These are phyloP conservation scores for Senecio squalidus DNA, from an alignment of 140 eudicot species.

Conservation along the genomic window DNA sequence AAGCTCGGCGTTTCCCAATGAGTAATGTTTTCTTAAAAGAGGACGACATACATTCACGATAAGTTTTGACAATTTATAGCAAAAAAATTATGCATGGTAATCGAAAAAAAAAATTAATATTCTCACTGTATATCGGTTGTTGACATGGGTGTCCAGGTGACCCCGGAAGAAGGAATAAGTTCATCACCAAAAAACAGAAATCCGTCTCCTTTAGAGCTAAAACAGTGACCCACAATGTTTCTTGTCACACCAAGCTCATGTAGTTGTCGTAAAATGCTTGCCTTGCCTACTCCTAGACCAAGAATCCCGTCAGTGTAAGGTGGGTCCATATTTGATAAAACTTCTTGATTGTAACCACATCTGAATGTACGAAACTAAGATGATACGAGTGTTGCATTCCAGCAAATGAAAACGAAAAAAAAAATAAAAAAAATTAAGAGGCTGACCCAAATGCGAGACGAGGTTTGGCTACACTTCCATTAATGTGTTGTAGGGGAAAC, in stretches of 20 bases:
- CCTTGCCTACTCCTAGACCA: constrained; percentile 71
- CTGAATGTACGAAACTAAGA: constrained; percentile 32
- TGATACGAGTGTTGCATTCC: background rate
- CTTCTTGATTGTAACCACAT: constrained; percentile 64
- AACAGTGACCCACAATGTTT: constrained; percentile 84
- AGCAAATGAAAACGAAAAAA: background rate
- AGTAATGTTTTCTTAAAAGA: constrained; percentile 58
- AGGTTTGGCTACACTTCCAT: constrained; percentile 50
- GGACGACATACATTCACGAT: background rate
- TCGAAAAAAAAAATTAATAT: background rate
- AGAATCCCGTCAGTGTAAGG: constrained; percentile 81
- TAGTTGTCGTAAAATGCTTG: constrained; percentile 66
- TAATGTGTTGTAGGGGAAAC: constrained; percentile 48
- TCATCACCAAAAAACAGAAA: constrained; percentile 80
- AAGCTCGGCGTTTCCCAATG: constrained; percentile 71
- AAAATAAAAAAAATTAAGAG: background rate
- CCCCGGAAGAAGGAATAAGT: constrained; percentile 56
- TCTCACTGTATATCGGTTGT: constrained; percentile 60
- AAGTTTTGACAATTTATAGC: background rate
- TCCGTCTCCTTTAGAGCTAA: constrained; percentile 77
- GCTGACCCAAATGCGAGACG: constrained; percentile 72
- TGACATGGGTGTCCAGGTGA: constrained; percentile 58
- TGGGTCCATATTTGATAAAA: constrained; percentile 27
- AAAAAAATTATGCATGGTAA: background rate
- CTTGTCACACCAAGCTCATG: constrained; percentile 42